Percentiles rank a stretch among this genome's conserved stretches.
phyloP scores from a whole-genome alignment of 2,329 filamentous ascomycete genomes.

The Zymoseptoria brevis region DNA sequence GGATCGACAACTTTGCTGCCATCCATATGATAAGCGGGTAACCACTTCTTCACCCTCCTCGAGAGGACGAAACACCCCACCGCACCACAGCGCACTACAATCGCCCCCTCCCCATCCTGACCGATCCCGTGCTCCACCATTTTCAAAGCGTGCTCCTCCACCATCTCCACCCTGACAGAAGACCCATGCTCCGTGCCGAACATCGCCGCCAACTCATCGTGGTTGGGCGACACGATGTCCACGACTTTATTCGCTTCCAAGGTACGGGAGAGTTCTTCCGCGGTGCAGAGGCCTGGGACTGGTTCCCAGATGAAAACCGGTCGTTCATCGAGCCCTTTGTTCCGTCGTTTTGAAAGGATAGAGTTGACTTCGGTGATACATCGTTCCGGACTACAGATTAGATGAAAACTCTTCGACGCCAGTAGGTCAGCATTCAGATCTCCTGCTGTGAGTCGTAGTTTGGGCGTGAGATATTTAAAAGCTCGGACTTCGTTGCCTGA shows the following conservation, averaged over 20 bases:
- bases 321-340: constrained; percentile 18
- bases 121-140: constrained; percentile 28
- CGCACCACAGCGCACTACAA: constrained; percentile 64
- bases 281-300: constrained; percentile 77
- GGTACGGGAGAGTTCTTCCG: constrained; percentile 51
- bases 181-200: constrained; percentile 48
- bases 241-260: constrained; percentile 46
- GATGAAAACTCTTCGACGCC: constrained; percentile 69
- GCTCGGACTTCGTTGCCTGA: constrained; percentile 45
- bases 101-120: constrained; percentile 35
- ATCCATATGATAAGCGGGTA: constrained; percentile 64
- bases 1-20: constrained; percentile 67
- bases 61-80: constrained; percentile 55
- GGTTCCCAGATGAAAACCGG: constrained; percentile 90
- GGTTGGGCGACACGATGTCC: constrained; percentile 68
- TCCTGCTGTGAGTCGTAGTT: constrained; percentile 66
- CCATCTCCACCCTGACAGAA: constrained; percentile 31
- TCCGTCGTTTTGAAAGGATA: constrained; percentile 51
- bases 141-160: constrained; percentile 33
- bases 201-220: constrained; percentile 77
- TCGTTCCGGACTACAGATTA: constrained; percentile 72
- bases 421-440: constrained; percentile 62
- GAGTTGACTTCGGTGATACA: constrained; percentile 67
- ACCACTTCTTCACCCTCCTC: constrained; percentile 46
- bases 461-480: constrained; percentile 84